phyloP scores from a whole-genome alignment of 2,329 filamentous ascomycete species.

The Cercospora sp. region DNA sequence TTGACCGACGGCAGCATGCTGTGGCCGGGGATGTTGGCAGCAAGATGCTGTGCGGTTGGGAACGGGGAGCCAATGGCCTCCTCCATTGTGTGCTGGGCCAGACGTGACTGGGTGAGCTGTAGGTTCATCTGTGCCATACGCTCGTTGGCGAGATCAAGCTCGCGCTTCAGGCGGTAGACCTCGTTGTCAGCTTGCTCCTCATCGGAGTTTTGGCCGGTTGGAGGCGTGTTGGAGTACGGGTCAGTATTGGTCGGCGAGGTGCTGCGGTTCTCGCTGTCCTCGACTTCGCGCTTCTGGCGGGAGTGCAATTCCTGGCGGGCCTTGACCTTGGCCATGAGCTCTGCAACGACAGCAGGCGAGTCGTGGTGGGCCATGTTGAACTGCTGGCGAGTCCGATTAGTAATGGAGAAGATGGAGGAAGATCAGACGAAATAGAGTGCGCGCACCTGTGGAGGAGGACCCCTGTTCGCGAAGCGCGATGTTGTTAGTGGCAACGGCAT shows the following conservation, averaged over 20 bases:
- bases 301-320: constrained; percentile 65
- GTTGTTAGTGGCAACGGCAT: constrained; percentile 40
- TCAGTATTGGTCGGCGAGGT: constrained; percentile 34
- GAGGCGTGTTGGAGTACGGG: constrained; percentile 34
- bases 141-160: constrained; percentile 69
- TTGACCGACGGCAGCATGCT: constrained; percentile 18
- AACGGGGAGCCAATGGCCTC: constrained; percentile 43
- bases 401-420: constrained; percentile 21
- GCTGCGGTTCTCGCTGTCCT: constrained; percentile 39
- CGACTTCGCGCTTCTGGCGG: constrained; percentile 59
- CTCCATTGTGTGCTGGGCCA: constrained; percentile 60
- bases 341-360: constrained; percentile 57
- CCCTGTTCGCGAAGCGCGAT: constrained; percentile 40
- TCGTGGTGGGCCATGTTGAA: constrained; percentile 18
- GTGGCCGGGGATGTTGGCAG: constrained; percentile 32
- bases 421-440: constrained; percentile 23
- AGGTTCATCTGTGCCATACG: constrained; percentile 71
- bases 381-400: constrained; percentile 16
- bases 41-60: constrained; percentile 33
- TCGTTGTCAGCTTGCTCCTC: constrained; percentile 54
- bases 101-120: constrained; percentile 66
- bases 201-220: constrained; percentile 28
- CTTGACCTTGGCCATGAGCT: constrained; percentile 70
- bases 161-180: constrained; percentile 66
- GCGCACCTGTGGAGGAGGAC: constrained; percentile 24